Evolutionary conservation across 257 asterid genomes (phyloP), one percentile per base, ranked within the genome.

Genomic region (Nicotiana attenuata): DNA sequence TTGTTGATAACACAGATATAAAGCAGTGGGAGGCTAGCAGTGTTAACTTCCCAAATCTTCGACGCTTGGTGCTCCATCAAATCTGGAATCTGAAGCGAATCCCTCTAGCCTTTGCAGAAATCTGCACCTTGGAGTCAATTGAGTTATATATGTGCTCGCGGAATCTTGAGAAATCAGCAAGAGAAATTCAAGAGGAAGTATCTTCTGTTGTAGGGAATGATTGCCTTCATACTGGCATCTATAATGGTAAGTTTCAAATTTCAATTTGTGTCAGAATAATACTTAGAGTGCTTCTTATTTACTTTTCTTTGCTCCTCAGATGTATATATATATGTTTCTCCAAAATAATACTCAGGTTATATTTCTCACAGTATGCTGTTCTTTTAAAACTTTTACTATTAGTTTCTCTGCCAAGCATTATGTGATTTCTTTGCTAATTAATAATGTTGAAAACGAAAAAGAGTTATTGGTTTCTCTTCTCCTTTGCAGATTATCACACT

Each of bases 1-100:
- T 79, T 60, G 73, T 41, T 79, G 82, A 63, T 59, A 19, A 52
- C 81, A 1, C 81, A 77, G 8, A 56, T 26, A 59, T 79, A 38
- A 31, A 63, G 65, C 24, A 11, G 15, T 79, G 82, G 82, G 29
- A 38, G 63, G 24, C 76, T 50, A 60, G 26, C 16, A 28, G 82
- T 22, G 33, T n/a, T 60, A 57, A 60, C 29, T 61, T 79, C 52
- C 82, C 82, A 20, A 61, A 7, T 8, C 67, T 55, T 13, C 45
- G 59, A 19, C 19, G n/a, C 28, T 3, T 79, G 28, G 82, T 61
- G 22, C 3, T 79, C 9, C 63, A 79, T 38, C 75, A 71, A 35
- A 60, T 56, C 19, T 17, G 45, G 16, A 20, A 35, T n/a, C 33
- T 79, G 26, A 59, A 60, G 53, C 75, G 9, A 60, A 79, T 79